Conservation (phyloP, 768 basidiomycete genomes). For the Leccinum aurantiacum region DNA sequence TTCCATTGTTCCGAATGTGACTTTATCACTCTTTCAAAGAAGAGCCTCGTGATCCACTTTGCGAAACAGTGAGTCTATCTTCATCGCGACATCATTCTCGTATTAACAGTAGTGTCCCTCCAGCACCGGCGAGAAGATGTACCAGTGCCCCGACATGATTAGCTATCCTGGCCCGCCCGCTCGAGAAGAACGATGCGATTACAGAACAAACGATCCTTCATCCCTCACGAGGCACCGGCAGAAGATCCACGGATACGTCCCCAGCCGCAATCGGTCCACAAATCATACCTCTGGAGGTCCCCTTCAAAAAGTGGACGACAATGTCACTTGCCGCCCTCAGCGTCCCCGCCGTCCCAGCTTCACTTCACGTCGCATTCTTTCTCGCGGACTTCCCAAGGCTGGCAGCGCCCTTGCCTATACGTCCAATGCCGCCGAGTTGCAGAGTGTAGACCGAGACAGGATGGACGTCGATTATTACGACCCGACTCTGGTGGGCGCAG, state of each 20-base stretch:
- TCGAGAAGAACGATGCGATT: constrained; percentile 14
- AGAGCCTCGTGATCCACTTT: constrained; percentile 20
- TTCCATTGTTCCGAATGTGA: constrained; percentile 21
- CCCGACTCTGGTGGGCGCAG: background rate
- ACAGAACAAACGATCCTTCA: constrained; percentile 27
- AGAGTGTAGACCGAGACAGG: background rate
- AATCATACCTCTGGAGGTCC: background rate
- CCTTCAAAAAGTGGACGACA: background rate
- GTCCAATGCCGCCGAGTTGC: background rate
- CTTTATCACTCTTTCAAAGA: constrained; percentile 23
- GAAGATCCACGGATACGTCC: constrained; percentile 19
- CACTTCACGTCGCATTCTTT: background rate
- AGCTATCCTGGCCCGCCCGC: background rate
- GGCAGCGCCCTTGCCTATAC: background rate
- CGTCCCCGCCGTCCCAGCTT: background rate
- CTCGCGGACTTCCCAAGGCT: background rate
- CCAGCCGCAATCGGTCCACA: background rate
- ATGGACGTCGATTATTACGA: background rate
- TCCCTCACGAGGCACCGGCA: constrained; percentile 29
- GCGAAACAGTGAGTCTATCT: constrained; percentile 18
- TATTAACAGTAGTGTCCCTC: background rate
- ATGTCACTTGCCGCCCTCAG: background rate
- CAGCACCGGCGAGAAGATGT: constrained; percentile 25
- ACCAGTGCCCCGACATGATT: constrained; percentile 16
- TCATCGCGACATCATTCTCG: background rate